Evolutionary conservation across 768 basidiomycete genomes (phyloP), one percentile per base, ranked within the genome.

Genomic region (Suillus ampliporus): DNA sequence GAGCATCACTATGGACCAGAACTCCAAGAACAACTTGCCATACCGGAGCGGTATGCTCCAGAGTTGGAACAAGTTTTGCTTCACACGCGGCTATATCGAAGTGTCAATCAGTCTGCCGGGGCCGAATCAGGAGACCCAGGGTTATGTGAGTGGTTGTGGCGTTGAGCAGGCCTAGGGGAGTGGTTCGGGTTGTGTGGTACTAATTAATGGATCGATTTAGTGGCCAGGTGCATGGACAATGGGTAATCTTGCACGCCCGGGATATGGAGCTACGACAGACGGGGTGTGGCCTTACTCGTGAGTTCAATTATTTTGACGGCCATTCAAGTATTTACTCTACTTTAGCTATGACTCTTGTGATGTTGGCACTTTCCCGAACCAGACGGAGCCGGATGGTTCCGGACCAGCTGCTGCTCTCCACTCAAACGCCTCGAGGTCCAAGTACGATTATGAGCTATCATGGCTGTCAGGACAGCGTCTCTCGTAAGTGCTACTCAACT

Each of bases 21-120:
- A 78, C 69, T 61, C 52, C 43, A 26, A 88, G 67, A 87, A 94
- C 71, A 78, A 78, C 7, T 80, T 91, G 62, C 78, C 78, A 43
- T 95, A 89, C 70, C 79, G 85, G 67, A 87, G 80, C 71, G 92
- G 89, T 5, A 93, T 94, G 91, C 78, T 95, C 4, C 92, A 94
- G 77, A 86, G 85, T 44, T 95, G 94, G 93, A 95, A 95, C 76
- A 93, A 95, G 80, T 88, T 95, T 70, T 95, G 91, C 74, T 94
- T 93, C 70, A 86, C 90, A 34, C 84, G 83, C 31, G 92, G 92
- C 5, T 83, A 83, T 54, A 84, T 95, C 63, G 94, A 94, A 78
- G 86, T 89, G 19, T 71, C 79, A 3, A 78, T 87, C 10, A 79
- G 80, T 0, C 76, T 91, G 5, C 89, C 89, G 0, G 89, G 89